Conservation (phyloP, 2,329 filamentous ascomycete species). For the Fusarium continuum region DNA sequence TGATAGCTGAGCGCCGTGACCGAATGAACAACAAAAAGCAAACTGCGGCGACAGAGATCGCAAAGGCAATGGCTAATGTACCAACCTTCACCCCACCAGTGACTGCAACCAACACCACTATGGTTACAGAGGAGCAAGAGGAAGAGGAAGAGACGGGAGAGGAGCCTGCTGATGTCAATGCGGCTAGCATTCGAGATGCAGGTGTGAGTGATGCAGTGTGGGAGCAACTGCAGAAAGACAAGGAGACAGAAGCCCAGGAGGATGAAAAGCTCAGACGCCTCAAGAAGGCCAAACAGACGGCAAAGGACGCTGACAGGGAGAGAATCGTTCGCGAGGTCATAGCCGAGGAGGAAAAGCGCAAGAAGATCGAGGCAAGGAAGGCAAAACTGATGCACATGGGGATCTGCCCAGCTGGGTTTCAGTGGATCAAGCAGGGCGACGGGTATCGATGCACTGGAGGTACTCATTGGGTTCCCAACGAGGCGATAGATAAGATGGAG, state of each 20-base stretch:
- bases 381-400: conserved; percentile 63
- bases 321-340: conserved; percentile 47
- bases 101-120: background rate
- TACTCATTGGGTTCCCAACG: conserved; percentile 56
- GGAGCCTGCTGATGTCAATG: background rate
- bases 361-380: conserved; percentile 53
- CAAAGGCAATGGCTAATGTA: rapidly evolving
- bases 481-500: conserved; percentile 13
- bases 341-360: conserved; percentile 49
- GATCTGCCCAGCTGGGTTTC: conserved; percentile 63
- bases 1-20: conserved; percentile 31
- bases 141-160: background rate
- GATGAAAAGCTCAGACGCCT: conserved; percentile 51
- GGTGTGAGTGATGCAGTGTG: conserved; percentile 69
- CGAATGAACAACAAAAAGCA: conserved; percentile 26
- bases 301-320: conserved; percentile 47
- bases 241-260: conserved; percentile 48
- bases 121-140: background rate
- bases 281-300: conserved; percentile 42
- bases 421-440: conserved; percentile 66
- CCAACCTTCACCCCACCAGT: background rate
- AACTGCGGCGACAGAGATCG: rapidly evolving
- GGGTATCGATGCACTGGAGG: conserved; percentile 73
- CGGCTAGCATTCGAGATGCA: conserved; percentile 55
- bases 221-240: conserved; percentile 66